A percentile compares a stretch with the other conserved stretches of the same genome.
phyloP scores from a whole-genome alignment of 371 early-diverging fungal species.

The Ordospora colligata region DNA sequence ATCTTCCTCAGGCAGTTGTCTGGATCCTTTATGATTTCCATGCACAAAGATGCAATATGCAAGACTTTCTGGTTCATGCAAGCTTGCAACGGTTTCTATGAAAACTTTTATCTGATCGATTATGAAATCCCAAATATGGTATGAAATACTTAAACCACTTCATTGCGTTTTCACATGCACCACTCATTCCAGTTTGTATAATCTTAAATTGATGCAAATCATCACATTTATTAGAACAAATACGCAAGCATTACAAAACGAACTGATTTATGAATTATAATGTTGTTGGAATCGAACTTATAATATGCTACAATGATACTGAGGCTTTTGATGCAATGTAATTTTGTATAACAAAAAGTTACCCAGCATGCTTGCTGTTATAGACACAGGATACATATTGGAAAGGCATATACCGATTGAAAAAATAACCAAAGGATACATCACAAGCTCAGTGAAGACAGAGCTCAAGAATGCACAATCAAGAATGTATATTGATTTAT shows the following conservation, averaged over 20 bases:
- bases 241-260: too few species aligned
- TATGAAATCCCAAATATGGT: too few species aligned
- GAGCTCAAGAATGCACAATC: conserved; percentile 50
- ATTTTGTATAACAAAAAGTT: not conserved
- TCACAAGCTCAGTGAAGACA: conserved; percentile 36
- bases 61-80: not conserved
- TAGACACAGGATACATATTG: conserved; percentile 55
- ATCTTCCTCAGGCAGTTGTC: not conserved
- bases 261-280: too few species aligned
- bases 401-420: conserved; percentile 12
- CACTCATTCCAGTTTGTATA: too few species aligned
- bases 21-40: conserved; percentile 32
- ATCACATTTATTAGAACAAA: too few species aligned
- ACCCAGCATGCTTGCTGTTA: conserved; percentile 48
- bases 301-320: too few species aligned
- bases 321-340: not conserved
- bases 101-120: too few species aligned
- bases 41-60: conserved; percentile 25
- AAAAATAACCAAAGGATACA: conserved; percentile 38
- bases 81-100: too few species aligned
- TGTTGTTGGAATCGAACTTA: too few species aligned
- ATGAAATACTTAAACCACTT: too few species aligned
- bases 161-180: too few species aligned
- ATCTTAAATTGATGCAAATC: too few species aligned
- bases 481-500: conserved; percentile 24